A percentile compares a stretch with the other conserved stretches of the same genome.
Conservation (phyloP, 2,329 filamentous ascomycete species). For the Alternaria sp. region DNA sequence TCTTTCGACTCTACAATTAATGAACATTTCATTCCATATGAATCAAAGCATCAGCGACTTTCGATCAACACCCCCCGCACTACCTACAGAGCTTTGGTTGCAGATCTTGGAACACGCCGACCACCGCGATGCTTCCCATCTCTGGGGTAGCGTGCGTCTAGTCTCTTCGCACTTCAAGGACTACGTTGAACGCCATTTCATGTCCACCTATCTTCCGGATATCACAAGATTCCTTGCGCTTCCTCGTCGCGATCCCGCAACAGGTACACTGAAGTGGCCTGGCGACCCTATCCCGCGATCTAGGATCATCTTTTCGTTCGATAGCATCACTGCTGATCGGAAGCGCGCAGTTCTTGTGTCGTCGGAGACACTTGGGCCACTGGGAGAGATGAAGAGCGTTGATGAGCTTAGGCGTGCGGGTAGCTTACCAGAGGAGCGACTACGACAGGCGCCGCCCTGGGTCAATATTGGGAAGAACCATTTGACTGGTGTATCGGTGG, state of each 20-base stretch:
- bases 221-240: slow-evolving; percentile 22
- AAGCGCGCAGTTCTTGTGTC: slow-evolving; percentile 14
- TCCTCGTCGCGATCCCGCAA: slow-evolving; percentile 25
- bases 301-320: slow-evolving; percentile 17
- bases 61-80: neutral
- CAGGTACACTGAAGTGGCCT: slow-evolving; percentile 17
- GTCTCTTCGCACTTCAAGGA: slow-evolving; percentile 21
- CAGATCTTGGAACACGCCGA: slow-evolving; percentile 17
- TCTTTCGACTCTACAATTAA: neutral
- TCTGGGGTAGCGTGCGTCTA: slow-evolving; percentile 27
- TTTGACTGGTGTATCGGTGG: slow-evolving; percentile 15
- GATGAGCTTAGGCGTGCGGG: slow-evolving; percentile 16
- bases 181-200: slow-evolving; percentile 26
- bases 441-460: slow-evolving; percentile 24
- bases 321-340: slow-evolving; percentile 1
- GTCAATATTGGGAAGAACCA: slow-evolving; percentile 23
- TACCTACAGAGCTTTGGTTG: slow-evolving; percentile 28
- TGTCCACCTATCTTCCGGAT: slow-evolving; percentile 16
- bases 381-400: slow-evolving; percentile 8
- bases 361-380: slow-evolving; percentile 4
- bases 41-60: neutral
- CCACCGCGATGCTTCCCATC: slow-evolving; percentile 12
- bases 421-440: slow-evolving; percentile 19
- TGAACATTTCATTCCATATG: neutral
- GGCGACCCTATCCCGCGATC: slow-evolving; percentile 13